Conservation (phyloP, 306 rosid species). For the Medicago arabica region DNA sequence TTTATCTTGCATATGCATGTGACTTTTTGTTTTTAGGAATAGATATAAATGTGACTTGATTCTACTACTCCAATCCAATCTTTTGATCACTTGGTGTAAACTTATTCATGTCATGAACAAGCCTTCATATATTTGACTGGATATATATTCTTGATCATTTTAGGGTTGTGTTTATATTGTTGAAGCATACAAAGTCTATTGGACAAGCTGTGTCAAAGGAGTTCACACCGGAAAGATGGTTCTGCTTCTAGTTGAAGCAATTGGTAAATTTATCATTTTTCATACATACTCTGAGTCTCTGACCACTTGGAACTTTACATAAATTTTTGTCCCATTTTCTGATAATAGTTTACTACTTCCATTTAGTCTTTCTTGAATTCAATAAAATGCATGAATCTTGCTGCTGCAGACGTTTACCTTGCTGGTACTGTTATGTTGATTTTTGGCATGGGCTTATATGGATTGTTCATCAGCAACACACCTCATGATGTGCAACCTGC, state of each 20-base stretch:
- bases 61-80: too few species aligned
- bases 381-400: constrained; percentile 33
- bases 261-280: constrained; percentile 59
- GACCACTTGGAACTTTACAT: too few species aligned
- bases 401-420: constrained; percentile 90
- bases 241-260: constrained; percentile 89
- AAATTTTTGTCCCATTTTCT: not conserved
- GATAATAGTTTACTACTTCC: not conserved
- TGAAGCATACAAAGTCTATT: constrained; percentile 92
- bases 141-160: constrained; percentile 37
- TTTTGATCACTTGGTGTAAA: too few species aligned
- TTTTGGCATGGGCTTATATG: constrained; percentile 94
- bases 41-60: too few species aligned
- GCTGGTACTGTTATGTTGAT: constrained; percentile 98
- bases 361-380: not conserved
- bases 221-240: constrained; percentile 92
- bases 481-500: too few species aligned
- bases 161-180: constrained; percentile 84
- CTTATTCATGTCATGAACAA: too few species aligned
- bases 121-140: constrained; percentile 32
- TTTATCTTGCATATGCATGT: too few species aligned
- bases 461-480: constrained; percentile 43
- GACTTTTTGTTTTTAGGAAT: too few species aligned
- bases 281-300: not conserved
- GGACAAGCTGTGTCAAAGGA: constrained; percentile 92